Evolutionary conservation across 768 basidiomycete genomes (phyloP), one percentile per base, ranked within the genome.

Genomic region (Xanthoconium purpureum): DNA sequence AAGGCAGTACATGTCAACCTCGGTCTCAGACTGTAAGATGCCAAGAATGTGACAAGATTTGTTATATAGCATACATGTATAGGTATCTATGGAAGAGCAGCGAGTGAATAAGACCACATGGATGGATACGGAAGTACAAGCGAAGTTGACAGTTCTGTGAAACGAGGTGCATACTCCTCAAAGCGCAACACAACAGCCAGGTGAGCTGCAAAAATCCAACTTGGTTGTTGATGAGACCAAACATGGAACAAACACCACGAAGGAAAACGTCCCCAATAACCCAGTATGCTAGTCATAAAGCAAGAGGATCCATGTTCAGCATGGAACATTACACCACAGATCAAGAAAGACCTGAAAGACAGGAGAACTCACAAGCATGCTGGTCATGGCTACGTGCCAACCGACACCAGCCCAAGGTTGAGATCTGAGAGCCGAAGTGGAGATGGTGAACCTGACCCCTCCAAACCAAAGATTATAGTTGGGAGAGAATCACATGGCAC

Each of bases 401-500:
- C 8, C 20, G 40, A 20, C 3, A 42, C 40, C 11, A 18, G 40
- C 10, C 40, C 7, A 18, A 42, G 40, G 13, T 42, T 20, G 20
- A 20, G 40, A 20, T 9, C 11, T 12, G 40, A 42, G 24, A 24
- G 24, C 24, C 24, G 24, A 24, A 24, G 18, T 30, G 6, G 39
- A n/a, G 60, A 80, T 66, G 14, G 54, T 37, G 65, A 75, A 79
- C 1, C 66, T 24, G 33, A 60, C 69, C 12, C 73, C 74, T 46
- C 69, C 70, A 61, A 78, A 76, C 1, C 66, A 66, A 52, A 79
- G 59, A 18, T 62, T 36, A 77, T 53, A 13, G 30, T 49, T 2
- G 71, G 69, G 24, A 66, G 57, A 3, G 63, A 36, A 37, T 63
- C 40, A 55, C 73, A 76, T 17, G 69, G 71, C 54, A 72, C 65